Percentiles rank a stretch among this genome's conserved stretches.
These are phyloP conservation scores for Cordyceps javanica DNA, from an alignment of 2,329 filamentous ascomycete genomes.

Conservation along the genomic window DNA sequence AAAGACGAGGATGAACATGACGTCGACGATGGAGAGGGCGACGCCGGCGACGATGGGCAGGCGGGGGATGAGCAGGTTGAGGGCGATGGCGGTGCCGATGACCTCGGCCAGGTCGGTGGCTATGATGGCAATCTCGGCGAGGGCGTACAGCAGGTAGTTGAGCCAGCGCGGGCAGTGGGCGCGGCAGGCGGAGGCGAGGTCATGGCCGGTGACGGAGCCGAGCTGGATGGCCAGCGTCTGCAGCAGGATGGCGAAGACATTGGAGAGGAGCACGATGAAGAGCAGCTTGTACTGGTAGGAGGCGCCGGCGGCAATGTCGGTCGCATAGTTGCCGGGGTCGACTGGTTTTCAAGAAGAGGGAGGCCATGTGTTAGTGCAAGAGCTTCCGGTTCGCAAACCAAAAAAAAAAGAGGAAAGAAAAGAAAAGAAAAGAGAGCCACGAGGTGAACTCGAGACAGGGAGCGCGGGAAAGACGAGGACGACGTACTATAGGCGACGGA, in stretches of 20 bases:
- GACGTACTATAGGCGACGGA: conserved; percentile 51
- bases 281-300: conserved; percentile 59
- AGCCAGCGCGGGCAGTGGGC: conserved; percentile 61
- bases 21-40: conserved; percentile 61
- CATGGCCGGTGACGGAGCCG: conserved; percentile 61
- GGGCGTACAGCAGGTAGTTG: conserved; percentile 53
- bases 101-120: conserved; percentile 68
- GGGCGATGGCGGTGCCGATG: conserved; percentile 63
- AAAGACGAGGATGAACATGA: conserved; percentile 61
- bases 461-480: background rate
- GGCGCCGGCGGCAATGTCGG: conserved; percentile 62
- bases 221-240: conserved; percentile 64
- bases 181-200: conserved; percentile 60
- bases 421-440: too few species aligned
- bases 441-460: too few species aligned
- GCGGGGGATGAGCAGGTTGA: conserved; percentile 58
- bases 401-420: too few species aligned
- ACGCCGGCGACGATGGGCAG: conserved; percentile 63
- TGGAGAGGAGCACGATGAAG: conserved; percentile 63
- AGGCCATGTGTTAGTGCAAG: too few species aligned
- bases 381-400: too few species aligned
- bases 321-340: conserved; percentile 63
- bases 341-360: conserved; percentile 24
- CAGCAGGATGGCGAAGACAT: conserved; percentile 64
- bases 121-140: conserved; percentile 63